Evolutionary conservation across 345 rosid species (phyloP).

Genomic region (Hirschfeldia incana): DNA sequence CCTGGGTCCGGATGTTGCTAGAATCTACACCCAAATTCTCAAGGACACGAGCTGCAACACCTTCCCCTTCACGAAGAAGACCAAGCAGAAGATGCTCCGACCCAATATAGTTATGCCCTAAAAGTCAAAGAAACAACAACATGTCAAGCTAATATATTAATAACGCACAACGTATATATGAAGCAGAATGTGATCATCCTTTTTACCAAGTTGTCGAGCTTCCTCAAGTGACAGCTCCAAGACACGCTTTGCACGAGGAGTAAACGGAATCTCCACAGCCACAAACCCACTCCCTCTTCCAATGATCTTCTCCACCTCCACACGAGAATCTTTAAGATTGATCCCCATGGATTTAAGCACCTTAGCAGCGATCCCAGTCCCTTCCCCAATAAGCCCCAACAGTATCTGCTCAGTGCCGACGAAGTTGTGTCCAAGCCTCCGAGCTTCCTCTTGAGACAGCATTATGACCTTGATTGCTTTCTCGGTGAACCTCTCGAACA

Average conservation of each 20-base stretch:
- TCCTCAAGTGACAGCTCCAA: conserved; percentile 91
- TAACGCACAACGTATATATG: background rate
- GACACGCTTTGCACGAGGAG: conserved; percentile 97
- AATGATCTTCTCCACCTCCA: conserved; percentile 95
- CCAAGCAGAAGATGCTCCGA: conserved; percentile 98
- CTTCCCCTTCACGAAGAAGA: conserved; percentile 97
- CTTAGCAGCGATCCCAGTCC: conserved; percentile 94
- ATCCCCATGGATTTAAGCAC: conserved; percentile 98
- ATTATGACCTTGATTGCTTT: conserved; percentile 94
- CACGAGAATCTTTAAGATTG: conserved; percentile 90
- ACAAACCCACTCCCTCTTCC: conserved; percentile 97
- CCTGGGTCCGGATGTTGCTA: conserved; percentile 93
- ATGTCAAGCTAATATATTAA: background rate
- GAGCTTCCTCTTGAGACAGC: conserved; percentile 97
- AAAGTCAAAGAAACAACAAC: too few species aligned
- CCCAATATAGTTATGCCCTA: conserved; percentile 95
- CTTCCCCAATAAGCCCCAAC: conserved; percentile 90
- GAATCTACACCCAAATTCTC: conserved; percentile 96
- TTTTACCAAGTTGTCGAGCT: conserved; percentile 88
- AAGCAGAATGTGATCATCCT: background rate
- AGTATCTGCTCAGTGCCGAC: conserved; percentile 96
- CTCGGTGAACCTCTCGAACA: conserved; percentile 96
- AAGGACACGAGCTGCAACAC: conserved; percentile 97
- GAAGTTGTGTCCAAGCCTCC: conserved; percentile 94
- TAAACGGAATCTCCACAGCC: conserved; percentile 95